Percentiles rank a stretch among this genome's conserved stretches.
Evolutionary conservation across 257 asterid genomes (phyloP).

Genomic region (Primulina huaijiensis): DNA sequence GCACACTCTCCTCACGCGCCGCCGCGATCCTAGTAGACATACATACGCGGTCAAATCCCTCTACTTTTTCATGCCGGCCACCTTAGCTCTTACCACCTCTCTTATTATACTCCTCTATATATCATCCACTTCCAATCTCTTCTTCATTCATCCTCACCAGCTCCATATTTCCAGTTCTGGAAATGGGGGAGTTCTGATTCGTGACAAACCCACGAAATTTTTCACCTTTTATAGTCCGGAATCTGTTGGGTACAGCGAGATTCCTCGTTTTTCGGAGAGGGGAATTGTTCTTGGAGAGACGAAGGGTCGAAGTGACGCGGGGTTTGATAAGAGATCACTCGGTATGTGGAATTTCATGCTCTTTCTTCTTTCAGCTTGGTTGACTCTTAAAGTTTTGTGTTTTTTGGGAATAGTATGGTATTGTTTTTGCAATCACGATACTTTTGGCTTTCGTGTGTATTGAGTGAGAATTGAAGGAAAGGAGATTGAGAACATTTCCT

Average conservation of each 20-base stretch:
- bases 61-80: constrained; percentile 50
- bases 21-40: not conserved
- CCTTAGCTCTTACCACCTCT: constrained; percentile 66
- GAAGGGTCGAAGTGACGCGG: constrained; percentile 21
- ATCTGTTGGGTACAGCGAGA: constrained; percentile 18
- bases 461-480: too few species aligned
- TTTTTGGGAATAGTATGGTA: not conserved
- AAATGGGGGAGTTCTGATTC: constrained; percentile 27
- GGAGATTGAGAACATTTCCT: too few species aligned
- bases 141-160: constrained; percentile 37
- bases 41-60: not conserved
- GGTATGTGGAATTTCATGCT: constrained; percentile 31
- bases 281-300: constrained; percentile 17
- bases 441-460: too few species aligned
- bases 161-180: constrained; percentile 30
- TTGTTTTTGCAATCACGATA: too few species aligned
- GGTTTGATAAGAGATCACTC: constrained; percentile 18
- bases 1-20: not conserved
- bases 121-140: constrained; percentile 58
- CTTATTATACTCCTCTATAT: constrained; percentile 59
- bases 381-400: constrained; percentile 3
- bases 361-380: constrained; percentile 16
- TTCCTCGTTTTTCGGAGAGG: constrained; percentile 21
- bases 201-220: constrained; percentile 20
- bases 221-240: constrained; percentile 26